Conservation (phyloP, 306 rosid genomes). For the Malus sieversii region DNA sequence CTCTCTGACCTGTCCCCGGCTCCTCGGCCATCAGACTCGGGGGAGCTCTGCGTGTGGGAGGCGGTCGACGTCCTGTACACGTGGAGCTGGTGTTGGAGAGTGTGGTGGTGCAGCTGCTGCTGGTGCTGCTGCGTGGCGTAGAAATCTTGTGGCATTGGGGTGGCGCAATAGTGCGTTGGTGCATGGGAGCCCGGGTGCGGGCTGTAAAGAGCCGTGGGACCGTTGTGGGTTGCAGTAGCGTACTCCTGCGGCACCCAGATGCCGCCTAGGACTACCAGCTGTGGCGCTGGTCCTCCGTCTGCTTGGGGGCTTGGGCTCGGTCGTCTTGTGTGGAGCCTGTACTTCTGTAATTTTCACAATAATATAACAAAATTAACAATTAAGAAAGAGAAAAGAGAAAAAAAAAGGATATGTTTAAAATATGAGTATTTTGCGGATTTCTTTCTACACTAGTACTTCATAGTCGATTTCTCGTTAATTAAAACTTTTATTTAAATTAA, state of each 20-base stretch:
- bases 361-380: not conserved
- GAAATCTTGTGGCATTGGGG: conserved; percentile 64
- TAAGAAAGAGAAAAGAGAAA: not conserved
- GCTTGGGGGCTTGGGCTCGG: conserved; percentile 86
- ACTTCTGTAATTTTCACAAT: conserved; percentile 49
- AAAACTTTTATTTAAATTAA: too few relatives aligned
- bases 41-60: conserved; percentile 48
- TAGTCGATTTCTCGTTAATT: too few relatives aligned
- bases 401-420: conserved; percentile 4
- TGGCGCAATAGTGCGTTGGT: conserved; percentile 62
- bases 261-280: conserved; percentile 79
- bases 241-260: conserved; percentile 98
- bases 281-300: conserved; percentile 61
- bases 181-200: conserved; percentile 64
- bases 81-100: conserved; percentile 61
- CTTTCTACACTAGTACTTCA: too few relatives aligned
- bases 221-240: conserved; percentile 52
- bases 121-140: conserved; percentile 42
- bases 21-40: conserved; percentile 41
- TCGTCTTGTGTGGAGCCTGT: conserved; percentile 90
- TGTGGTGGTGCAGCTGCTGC: conserved; percentile 43
- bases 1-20: conserved; percentile 71
- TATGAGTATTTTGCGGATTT: too few relatives aligned
- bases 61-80: conserved; percentile 46
- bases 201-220: conserved; percentile 52